phyloP scores from a whole-genome alignment of 495 filamentous ascomycete genomes.

The Cryomyces minteri region DNA sequence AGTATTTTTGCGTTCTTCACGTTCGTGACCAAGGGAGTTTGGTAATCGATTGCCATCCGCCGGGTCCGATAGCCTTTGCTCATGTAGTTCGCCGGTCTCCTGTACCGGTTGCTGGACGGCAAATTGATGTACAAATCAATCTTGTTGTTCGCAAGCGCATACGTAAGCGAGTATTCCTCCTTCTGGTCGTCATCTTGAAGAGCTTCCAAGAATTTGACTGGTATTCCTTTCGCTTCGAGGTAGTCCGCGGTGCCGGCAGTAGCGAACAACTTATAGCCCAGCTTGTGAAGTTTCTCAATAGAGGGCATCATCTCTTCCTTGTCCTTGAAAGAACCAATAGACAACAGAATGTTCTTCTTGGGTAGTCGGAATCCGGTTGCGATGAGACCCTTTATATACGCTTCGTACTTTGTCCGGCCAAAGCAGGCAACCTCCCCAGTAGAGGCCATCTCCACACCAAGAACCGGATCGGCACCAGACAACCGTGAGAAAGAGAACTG shows the following conservation, averaged over 20 bases:
- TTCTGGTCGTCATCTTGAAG: slow-evolving; percentile 68
- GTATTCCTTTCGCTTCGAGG: slow-evolving; percentile 74
- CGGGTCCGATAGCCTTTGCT: slow-evolving; percentile 89
- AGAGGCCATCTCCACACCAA: slow-evolving; percentile 98
- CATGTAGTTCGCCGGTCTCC: slow-evolving; percentile 94
- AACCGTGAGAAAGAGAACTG: slow-evolving; percentile 98
- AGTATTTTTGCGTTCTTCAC: slow-evolving; percentile 98
- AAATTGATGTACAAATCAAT: slow-evolving; percentile 98
- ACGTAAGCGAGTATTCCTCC: slow-evolving; percentile 87
- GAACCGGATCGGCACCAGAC: slow-evolving; percentile 86
- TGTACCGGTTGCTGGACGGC: slow-evolving; percentile 91
- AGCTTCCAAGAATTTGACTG: slow-evolving; percentile 87
- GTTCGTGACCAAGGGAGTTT: slow-evolving; percentile 92
- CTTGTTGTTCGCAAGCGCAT: slow-evolving; percentile 89
- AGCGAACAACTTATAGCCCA: slow-evolving; percentile 89
- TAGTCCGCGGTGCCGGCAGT: slow-evolving; percentile 94
- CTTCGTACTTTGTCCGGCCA: slow-evolving; percentile 88
- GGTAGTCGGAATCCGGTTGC: slow-evolving; percentile 95
- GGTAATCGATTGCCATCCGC: slow-evolving; percentile 97
- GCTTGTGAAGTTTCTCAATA: slow-evolving; percentile 64
- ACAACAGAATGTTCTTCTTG: slow-evolving; percentile 84
- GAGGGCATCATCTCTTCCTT: slow-evolving; percentile 95
- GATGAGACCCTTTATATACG: slow-evolving; percentile 86
- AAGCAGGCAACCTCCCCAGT: slow-evolving; percentile 97
- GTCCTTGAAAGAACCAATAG: slow-evolving; percentile 93